These are phyloP conservation scores for Flaveria linearis DNA, from an alignment of 129 eudicot genomes.

Conservation along the genomic window DNA sequence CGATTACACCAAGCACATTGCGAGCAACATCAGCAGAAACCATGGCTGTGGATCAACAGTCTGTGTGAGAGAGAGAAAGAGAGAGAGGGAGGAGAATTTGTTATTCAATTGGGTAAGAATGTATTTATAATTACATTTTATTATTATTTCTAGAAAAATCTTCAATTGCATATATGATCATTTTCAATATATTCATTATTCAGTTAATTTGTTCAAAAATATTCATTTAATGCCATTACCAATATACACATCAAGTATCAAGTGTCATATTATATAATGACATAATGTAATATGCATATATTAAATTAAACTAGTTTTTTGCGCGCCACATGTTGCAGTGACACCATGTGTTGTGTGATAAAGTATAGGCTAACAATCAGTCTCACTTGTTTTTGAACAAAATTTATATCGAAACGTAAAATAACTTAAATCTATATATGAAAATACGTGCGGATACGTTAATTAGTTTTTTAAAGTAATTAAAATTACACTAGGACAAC, in stretches of 20 bases:
- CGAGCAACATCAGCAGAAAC: constrained; percentile 51
- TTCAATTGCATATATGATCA: constrained; percentile 11
- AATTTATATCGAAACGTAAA: no score
- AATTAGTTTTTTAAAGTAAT: no score
- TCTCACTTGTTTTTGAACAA: no score
- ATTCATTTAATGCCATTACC: background rate
- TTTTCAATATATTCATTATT: background rate
- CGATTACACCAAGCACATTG: constrained; percentile 52
- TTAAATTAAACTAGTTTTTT: no score
- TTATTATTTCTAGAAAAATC: background rate
- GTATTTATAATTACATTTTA: constrained; percentile 30
- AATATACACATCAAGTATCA: background rate
- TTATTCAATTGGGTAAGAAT: constrained; percentile 3
- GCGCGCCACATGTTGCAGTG: rapidly evolving
- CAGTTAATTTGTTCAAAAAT: background rate
- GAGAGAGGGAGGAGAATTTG: background rate
- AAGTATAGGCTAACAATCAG: no score
- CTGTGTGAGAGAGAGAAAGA: constrained; percentile 15
- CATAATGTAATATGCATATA: no score
- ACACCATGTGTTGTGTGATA: no score
- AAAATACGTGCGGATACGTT: no score
- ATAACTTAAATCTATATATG: no score
- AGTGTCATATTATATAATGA: no score
- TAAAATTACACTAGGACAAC: no score
- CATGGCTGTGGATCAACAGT: constrained; percentile 33